Percentiles rank a stretch among this genome's conserved stretches.
These are phyloP conservation scores for Bertia moriformis DNA, from an alignment of 2,329 filamentous ascomycete species.

Conservation along the genomic window DNA sequence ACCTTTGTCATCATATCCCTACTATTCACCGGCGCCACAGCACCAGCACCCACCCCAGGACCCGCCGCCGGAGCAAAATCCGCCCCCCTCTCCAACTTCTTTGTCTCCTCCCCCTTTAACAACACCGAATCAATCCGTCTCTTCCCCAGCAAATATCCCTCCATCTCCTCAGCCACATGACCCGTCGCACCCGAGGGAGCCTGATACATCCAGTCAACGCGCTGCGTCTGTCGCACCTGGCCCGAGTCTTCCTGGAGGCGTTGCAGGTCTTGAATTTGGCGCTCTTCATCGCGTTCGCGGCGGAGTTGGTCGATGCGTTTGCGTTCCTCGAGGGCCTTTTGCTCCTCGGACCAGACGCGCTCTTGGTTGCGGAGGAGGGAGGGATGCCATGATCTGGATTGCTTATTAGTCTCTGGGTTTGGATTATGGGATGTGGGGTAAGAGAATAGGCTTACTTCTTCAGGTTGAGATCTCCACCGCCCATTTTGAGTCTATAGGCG, in stretches of 20 bases:
- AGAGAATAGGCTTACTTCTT: conserved; percentile 46
- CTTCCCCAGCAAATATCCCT: conserved; percentile 86
- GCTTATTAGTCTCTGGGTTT: background rate
- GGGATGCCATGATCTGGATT: conserved; percentile 61
- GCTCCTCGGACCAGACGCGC: conserved; percentile 80
- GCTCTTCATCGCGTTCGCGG: conserved; percentile 87
- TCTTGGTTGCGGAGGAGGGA: conserved; percentile 79
- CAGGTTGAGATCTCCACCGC: conserved; percentile 86
- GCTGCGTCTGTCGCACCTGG: conserved; percentile 62
- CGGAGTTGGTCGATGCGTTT: conserved; percentile 84
- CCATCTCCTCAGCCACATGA: conserved; percentile 76
- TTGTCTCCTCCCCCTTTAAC: conserved; percentile 65
- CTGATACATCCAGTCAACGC: conserved; percentile 97
- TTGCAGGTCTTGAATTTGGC: conserved; percentile 81
- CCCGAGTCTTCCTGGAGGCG: conserved; percentile 78
- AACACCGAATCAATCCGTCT: conserved; percentile 73
- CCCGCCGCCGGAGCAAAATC: conserved; percentile 12
- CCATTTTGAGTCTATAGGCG: conserved; percentile 47
- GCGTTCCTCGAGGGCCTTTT: conserved; percentile 83
- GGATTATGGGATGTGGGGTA: background rate
- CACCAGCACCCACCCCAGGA: conserved; percentile 41
- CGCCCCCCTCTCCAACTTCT: conserved; percentile 66
- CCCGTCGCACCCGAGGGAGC: conserved; percentile 65
- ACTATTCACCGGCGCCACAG: conserved; percentile 53
- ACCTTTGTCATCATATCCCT: conserved; percentile 78